Conservation (phyloP, 768 basidiomycete genomes). For the Mycena olivaceomarginata region DNA sequence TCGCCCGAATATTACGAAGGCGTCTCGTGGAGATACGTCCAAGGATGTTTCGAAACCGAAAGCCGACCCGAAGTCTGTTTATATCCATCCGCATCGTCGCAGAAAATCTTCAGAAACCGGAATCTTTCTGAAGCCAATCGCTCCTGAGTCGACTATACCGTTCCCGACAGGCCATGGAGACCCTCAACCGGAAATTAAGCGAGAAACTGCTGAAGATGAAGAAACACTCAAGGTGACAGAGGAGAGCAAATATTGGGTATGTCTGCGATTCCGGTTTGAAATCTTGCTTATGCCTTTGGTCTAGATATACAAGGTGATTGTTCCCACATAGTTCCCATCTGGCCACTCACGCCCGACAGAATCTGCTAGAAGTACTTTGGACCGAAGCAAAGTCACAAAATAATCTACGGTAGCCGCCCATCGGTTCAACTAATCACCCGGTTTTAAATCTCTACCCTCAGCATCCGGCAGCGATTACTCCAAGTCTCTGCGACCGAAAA, state of each 20-base stretch:
- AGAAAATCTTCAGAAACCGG: neutral
- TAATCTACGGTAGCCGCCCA: neutral
- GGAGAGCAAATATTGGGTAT: conserved; percentile 24
- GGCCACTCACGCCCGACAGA: neutral
- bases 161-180: conserved; percentile 6
- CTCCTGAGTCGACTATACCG: conserved; percentile 14
- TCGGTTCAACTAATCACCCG: no score
- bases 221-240: neutral
- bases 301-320: conserved; percentile 22
- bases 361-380: conserved; percentile 28
- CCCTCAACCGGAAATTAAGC: neutral
- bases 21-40: neutral
- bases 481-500: neutral
- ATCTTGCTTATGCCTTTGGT: neutral
- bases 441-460: neutral
- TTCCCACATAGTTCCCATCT: neutral
- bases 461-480: conserved; percentile 8
- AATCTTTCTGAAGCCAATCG: conserved; percentile 1
- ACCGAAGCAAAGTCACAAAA: conserved; percentile 24
- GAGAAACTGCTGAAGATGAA: neutral
- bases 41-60: neutral
- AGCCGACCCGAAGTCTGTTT: neutral
- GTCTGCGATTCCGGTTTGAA: neutral
- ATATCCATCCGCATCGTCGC: conserved; percentile 19
- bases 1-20: neutral